Evolutionary conservation across 805 yeast genomes (phyloP), one percentile per base, ranked within the genome.

Genomic region (Alloascoidea africana): DNA sequence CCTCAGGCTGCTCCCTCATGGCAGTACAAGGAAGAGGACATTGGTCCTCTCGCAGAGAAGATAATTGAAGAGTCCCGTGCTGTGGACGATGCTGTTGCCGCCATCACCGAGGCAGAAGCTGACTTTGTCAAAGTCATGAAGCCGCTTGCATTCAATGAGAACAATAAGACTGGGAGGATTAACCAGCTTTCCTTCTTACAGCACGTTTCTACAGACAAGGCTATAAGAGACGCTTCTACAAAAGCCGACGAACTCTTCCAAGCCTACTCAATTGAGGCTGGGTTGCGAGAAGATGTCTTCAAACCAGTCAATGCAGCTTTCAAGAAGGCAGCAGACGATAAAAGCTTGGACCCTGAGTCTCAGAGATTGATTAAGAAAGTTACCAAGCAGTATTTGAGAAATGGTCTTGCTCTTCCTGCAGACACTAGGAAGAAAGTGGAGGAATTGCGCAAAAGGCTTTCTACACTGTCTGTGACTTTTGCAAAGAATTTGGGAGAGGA

Each of bases 401-500:
- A 73, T 46, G 94, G 94, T 30, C 64, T 84, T 42, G 76, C 68
- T 14, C 59, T 81, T 44, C 62, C 79, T 11, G 51, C 58, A 39
- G 77, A 67, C 15, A 56, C 65, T 18, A 65, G 86, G 41, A 64
- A 70, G 14, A 51, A 70, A 46, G 68, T 80, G 38, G 73, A 73
- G 45, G 67, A 63, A 14, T 56, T 82, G 37, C 68, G 75, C 46
- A 71, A 74, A 48, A 66, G 68, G 48, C 60, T 82, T 37, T 68
- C 80, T n/a, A 62, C 58, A 27, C 58, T 78, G 42, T 55, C 73
- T 2, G 59, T 77, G 27, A 61, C 69, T 45, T 84, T 70, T 53
- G 58, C 71, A 32, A 76, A 74, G 46, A 79, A 79, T 51, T 59
- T 74, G 40, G 84, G 80, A 40, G 89, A 78, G 54, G 84, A 80